Base-by-base conservation (phyloP, 1,284 basidiomycete genomes). In the Heterobasidion annosum region DNA sequence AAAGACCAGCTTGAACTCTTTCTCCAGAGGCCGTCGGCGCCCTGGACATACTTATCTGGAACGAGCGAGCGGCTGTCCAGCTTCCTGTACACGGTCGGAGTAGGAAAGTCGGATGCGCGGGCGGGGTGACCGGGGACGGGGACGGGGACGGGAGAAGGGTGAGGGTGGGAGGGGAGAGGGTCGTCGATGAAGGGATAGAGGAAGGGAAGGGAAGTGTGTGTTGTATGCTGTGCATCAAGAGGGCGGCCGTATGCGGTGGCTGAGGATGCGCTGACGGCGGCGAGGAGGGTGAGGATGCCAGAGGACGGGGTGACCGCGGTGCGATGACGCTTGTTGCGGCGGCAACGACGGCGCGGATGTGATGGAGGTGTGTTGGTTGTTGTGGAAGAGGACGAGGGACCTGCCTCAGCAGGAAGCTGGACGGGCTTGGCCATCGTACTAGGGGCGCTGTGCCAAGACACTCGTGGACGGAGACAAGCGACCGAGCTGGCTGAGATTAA, bases 1-100 rank as follows among this genome's bases (percentile, higher is more conserved):
- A 87, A 66, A 13, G 79, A 77, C 70, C 79, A 88, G 34, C 63
- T 61, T n/a, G 72, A 68, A 3, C 75, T 73, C 66, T 75, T 81
- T 56, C 77, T 73, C 85, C 85, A 88, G 54, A 69, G 65, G 12
- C 78, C 81, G 70, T 86, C 84, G n/a, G 67, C 53, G 15, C 72
- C 81, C 61, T 73, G 63, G 52, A 72, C 69, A 66, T 76, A 88
- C 63, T 73, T 81, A 66, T 80, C 76, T 35, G 86, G 81, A 34
- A 58, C 49, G 48, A 32, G 33, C 33, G 13, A 47, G 9, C 34
- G 43, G 48, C 54, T 51, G 50, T 64, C 52, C n/a, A 50, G 56
- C 43, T 52, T 54, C 1, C 0, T 64, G 64, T 57, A 25, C 18
- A 49, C n/a, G 6, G 51, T 35, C 13, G 34, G 16, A 32, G 46